Evolutionary conservation across 2,329 filamentous ascomycete genomes (phyloP).

Genomic region (Ophiostoma sp.): DNA sequence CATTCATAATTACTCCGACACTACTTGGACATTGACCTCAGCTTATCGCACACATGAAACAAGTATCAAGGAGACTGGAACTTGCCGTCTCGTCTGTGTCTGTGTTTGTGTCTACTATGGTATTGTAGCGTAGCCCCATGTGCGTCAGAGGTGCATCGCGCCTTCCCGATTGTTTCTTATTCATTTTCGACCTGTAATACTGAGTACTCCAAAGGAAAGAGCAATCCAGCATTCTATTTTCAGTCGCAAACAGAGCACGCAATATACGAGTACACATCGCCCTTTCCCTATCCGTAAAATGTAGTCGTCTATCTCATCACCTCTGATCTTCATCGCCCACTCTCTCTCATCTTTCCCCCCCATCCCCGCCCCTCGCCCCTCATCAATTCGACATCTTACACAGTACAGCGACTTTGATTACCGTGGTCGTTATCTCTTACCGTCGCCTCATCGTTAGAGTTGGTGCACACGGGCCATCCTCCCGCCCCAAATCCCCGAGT

Average conservation of each 20-base stretch:
- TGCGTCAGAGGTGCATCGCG: not conserved
- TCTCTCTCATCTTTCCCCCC: not conserved
- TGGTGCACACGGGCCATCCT: conserved; percentile 1
- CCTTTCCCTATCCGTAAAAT: not conserved
- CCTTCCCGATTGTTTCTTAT: not conserved
- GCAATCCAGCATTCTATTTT: not conserved
- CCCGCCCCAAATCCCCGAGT: conserved; percentile 11
- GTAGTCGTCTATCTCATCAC: not conserved
- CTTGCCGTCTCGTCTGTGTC: conserved; percentile 5
- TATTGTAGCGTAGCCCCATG: not conserved
- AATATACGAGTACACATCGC: not conserved
- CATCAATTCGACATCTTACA: not conserved
- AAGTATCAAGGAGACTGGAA: conserved; percentile 7
- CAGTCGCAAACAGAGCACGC: not conserved
- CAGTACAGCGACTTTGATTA: not conserved
- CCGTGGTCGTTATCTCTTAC: not conserved
- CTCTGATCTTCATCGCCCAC: not conserved
- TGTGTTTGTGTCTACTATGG: not conserved
- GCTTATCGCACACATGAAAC: not conserved
- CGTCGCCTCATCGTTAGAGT: not conserved
- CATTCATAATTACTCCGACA: not conserved
- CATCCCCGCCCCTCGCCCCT: not conserved
- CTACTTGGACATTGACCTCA: not conserved
- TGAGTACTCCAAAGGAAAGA: not conserved
- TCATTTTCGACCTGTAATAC: not conserved